A percentile compares a stretch with the other conserved stretches of the same genome.
These are phyloP conservation scores for Symbiodinium natans DNA, from an alignment of 73 alveolate species.

Conservation along the genomic window DNA sequence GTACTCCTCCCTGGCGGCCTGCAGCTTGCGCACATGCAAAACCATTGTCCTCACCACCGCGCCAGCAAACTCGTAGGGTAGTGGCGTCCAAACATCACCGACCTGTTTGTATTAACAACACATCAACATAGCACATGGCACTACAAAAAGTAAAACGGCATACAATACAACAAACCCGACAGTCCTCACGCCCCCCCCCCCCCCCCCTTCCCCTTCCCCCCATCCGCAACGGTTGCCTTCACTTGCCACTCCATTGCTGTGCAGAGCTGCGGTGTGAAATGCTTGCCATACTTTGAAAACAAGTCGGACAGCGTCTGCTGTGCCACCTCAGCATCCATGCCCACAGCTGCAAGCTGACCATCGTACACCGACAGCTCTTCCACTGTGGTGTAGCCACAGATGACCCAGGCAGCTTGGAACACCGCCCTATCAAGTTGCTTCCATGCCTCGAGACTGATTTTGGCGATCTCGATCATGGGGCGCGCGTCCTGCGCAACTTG, in stretches of 20 bases:
- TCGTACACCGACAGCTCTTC: not conserved
- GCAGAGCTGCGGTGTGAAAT: slow-evolving; percentile 14
- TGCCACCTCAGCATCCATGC: not conserved
- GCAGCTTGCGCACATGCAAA: not conserved
- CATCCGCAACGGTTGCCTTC: not conserved
- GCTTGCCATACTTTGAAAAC: not conserved
- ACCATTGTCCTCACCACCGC: slow-evolving; percentile 23
- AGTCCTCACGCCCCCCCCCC: not conserved
- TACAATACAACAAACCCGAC: not conserved
- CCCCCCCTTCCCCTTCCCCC: no score
- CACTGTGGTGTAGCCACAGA: slow-evolving; percentile 17
- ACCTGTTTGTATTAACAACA: not conserved
- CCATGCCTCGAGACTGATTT: slow-evolving; percentile 27
- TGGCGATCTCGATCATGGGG: not conserved
- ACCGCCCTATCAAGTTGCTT: not conserved
- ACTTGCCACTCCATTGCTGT: not conserved
- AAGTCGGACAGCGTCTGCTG: not conserved
- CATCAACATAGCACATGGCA: not conserved
- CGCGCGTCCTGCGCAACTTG: not conserved
- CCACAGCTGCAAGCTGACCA: not conserved
- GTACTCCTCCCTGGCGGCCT: not conserved
- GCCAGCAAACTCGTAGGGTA: slow-evolving; percentile 42
- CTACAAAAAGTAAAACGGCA: not conserved
- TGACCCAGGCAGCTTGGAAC: slow-evolving; percentile 12
- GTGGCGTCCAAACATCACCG: not conserved